A percentile compares a stretch with the other conserved stretches of the same genome.
Conservation (phyloP, 805 yeast species). For the Candida wancherniae region DNA sequence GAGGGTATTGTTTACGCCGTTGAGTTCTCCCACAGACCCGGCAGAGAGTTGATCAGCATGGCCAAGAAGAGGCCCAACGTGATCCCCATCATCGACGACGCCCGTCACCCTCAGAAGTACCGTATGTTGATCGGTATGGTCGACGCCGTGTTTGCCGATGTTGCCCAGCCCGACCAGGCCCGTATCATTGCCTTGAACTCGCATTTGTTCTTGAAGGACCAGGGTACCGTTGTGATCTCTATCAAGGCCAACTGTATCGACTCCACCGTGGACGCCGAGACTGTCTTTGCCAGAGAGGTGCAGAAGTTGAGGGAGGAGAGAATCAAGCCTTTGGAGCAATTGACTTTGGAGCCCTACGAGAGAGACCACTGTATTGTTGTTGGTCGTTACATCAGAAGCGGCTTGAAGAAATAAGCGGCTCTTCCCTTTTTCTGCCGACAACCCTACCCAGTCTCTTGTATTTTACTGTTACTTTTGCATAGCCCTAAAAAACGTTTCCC, state of each 20-base stretch:
- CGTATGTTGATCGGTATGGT: slow-evolving; percentile 99
- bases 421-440: slow-evolving; percentile 5
- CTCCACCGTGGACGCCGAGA: slow-evolving; percentile 98
- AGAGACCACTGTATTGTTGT: slow-evolving; percentile 99
- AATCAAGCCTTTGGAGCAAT: slow-evolving; percentile 96
- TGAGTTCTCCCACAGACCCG: slow-evolving; percentile 99
- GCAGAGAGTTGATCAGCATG: slow-evolving; percentile 98
- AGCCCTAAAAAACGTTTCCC: slow-evolving; percentile 9
- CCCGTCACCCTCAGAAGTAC: slow-evolving; percentile 99
- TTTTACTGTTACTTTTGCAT: slow-evolving; percentile 15
- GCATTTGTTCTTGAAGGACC: slow-evolving; percentile 95
- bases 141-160: slow-evolving; percentile 98
- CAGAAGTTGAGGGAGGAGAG: slow-evolving; percentile 98
- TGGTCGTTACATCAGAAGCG: slow-evolving; percentile 94
- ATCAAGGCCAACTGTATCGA: slow-evolving; percentile 99
- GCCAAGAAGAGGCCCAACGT: slow-evolving; percentile 99
- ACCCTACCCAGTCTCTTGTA: slow-evolving; percentile 7
- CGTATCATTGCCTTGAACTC: slow-evolving; percentile 98
- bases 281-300: slow-evolving; percentile 98
- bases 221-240: slow-evolving; percentile 97
- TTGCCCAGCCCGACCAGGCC: slow-evolving; percentile 99
- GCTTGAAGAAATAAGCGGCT: slow-evolving; percentile 45
- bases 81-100: slow-evolving; percentile 98
- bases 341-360: slow-evolving; percentile 98
- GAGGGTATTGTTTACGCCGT: slow-evolving; percentile 98